These are phyloP conservation scores for Coriolopsis trogii DNA, from an alignment of 1,284 basidiomycete species.

Conservation along the genomic window DNA sequence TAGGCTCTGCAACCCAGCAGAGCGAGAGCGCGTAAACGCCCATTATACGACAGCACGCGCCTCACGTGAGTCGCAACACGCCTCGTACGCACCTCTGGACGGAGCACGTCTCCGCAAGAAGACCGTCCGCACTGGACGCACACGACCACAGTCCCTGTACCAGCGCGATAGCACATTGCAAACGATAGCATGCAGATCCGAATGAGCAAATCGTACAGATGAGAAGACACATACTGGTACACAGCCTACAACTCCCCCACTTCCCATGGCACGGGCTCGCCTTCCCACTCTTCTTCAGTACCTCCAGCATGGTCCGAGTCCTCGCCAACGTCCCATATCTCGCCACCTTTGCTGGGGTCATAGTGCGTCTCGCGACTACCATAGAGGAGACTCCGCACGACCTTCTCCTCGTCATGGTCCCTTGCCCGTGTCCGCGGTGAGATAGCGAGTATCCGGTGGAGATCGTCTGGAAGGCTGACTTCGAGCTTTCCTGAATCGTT, in stretches of 20 bases:
- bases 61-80: constrained; percentile 31
- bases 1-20: constrained; percentile 14
- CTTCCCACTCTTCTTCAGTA: constrained; percentile 79
- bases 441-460: constrained; percentile 64
- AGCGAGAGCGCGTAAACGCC: constrained; percentile 24
- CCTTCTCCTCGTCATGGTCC: constrained; percentile 50
- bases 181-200: constrained; percentile 14
- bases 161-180: constrained; percentile 4
- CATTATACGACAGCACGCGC: constrained; percentile 32
- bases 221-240: constrained; percentile 25
- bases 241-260: constrained; percentile 62
- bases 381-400: constrained; percentile 62
- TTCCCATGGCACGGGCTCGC: constrained; percentile 80
- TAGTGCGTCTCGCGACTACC: constrained; percentile 59
- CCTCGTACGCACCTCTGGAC: constrained; percentile 20
- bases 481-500: constrained; percentile 42
- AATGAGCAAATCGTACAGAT: constrained; percentile 22
- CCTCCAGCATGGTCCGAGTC: constrained; percentile 43
- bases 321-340: constrained; percentile 81
- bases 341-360: constrained; percentile 63
- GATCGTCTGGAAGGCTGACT: constrained; percentile 65
- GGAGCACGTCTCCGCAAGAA: constrained; percentile 9
- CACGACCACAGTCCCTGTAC: constrained; percentile 21
- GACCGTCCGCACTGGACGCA: constrained; percentile 10
- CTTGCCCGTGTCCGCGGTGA: constrained; percentile 42